Percentiles rank a stretch among this genome's conserved stretches.
phyloP scores from a whole-genome alignment of 345 rosid species.

The Hirschfeldia incana region DNA sequence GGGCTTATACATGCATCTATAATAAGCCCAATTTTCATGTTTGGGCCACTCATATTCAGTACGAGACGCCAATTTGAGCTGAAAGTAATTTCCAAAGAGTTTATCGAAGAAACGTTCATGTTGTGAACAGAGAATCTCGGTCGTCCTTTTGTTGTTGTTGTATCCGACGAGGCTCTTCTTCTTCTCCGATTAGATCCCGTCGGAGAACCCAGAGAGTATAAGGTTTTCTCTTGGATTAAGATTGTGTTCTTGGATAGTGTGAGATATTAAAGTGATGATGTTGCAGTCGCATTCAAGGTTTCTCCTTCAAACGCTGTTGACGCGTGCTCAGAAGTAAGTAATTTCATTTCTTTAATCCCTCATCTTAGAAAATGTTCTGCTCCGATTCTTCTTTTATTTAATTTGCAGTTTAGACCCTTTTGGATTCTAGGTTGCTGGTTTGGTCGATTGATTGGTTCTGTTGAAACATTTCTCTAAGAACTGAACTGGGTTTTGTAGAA shows the following conservation, averaged over 20 bases:
- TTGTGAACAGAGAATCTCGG: constrained; percentile 39
- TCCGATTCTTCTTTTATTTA: background rate
- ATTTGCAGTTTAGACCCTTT: background rate
- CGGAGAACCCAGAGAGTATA: background rate
- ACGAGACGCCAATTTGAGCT: background rate
- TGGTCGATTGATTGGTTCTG: background rate
- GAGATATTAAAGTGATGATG: constrained; percentile 53
- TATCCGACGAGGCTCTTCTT: constrained; percentile 28
- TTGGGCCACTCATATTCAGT: background rate
- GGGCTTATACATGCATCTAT: background rate
- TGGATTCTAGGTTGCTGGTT: background rate
- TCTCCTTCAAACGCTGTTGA: constrained; percentile 80
- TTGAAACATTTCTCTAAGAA: constrained; percentile 1
- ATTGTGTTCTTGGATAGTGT: background rate
- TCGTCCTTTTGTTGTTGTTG: constrained; percentile 25
- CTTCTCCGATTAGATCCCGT: constrained; percentile 33
- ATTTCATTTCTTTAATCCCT: background rate
- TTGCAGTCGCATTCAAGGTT: constrained; percentile 90
- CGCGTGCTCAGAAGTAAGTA: constrained; percentile 71
- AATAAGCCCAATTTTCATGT: background rate
- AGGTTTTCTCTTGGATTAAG: background rate
- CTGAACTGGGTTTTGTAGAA: constrained; percentile 21
- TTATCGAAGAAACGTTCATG: constrained; percentile 37
- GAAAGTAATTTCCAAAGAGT: constrained; percentile 5
- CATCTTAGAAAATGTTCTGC: background rate